Percentiles rank a stretch among this genome's conserved stretches.
Conservation (phyloP, 2,329 filamentous ascomycete genomes). For the Colletotrichum siamense region DNA sequence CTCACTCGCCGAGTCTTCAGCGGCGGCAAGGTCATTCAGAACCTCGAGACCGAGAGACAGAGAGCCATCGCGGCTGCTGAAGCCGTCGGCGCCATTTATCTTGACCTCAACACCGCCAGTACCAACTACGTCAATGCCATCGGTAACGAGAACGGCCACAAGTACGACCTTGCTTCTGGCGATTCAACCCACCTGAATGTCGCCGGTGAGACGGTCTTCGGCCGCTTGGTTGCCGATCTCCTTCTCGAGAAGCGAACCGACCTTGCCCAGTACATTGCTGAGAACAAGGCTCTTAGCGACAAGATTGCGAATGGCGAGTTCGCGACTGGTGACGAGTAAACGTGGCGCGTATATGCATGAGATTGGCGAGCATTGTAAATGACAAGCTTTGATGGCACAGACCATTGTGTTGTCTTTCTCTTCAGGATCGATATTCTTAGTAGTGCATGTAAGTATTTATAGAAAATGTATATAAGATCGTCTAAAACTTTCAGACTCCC, state of each 20-base stretch:
- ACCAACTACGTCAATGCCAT: constrained; percentile 58
- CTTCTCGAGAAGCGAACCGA: constrained; percentile 34
- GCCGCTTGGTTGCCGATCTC: constrained; percentile 61
- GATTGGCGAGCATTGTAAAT: not conserved
- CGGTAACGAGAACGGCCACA: constrained; percentile 47
- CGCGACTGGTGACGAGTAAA: constrained; percentile 27
- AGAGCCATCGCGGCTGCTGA: constrained; percentile 55
- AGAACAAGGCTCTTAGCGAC: constrained; percentile 36
- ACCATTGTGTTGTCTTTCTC: too few relatives aligned
- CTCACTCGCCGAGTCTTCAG: constrained; percentile 56
- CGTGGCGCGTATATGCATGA: not conserved
- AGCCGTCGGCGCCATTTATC: constrained; percentile 37
- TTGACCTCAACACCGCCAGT: constrained; percentile 58
- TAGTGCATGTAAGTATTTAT: too few relatives aligned
- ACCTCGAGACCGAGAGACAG: constrained; percentile 49
- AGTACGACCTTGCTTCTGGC: constrained; percentile 48
- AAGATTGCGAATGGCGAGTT: constrained; percentile 36
- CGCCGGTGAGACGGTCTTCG: constrained; percentile 60
- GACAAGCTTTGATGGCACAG: not conserved
- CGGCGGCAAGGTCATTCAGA: constrained; percentile 50
- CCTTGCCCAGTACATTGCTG: constrained; percentile 29
- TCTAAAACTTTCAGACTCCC: rapidly evolving
- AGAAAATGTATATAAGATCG: not conserved
- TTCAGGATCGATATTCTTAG: too few relatives aligned
- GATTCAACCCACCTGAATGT: constrained; percentile 65